phyloP scores from a whole-genome alignment of 139 green algal genomes.

The Auxenochlorella pyrenoidosa region DNA sequence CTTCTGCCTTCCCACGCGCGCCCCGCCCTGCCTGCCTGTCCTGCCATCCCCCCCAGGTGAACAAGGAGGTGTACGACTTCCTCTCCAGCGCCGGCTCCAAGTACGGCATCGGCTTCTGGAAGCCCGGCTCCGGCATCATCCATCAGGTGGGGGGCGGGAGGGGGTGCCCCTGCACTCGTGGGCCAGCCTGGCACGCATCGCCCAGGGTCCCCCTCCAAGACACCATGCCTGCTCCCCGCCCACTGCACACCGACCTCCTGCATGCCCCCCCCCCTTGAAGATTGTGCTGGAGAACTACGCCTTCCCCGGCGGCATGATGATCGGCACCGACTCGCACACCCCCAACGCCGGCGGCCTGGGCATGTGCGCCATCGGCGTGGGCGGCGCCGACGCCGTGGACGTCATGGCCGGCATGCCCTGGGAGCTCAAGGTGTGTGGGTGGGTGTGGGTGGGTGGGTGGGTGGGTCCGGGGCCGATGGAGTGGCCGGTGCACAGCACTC shows the following conservation, averaged over 20 bases:
- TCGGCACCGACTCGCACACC: slow-evolving; percentile 96
- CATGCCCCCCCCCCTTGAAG: slow-evolving; percentile 44
- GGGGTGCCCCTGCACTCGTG: too few species aligned
- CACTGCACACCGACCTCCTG: not conserved
- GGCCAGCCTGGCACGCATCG: too few species aligned
- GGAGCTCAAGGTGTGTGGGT: slow-evolving; percentile 91
- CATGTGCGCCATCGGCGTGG: slow-evolving; percentile 91
- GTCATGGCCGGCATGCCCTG: slow-evolving; percentile 98
- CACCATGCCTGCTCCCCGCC: not conserved
- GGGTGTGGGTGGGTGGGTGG: slow-evolving; percentile 55
- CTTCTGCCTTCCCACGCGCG: too few species aligned
- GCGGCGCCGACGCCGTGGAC: slow-evolving; percentile 94
- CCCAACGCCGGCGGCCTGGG: slow-evolving; percentile 94
- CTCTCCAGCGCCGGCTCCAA: slow-evolving; percentile 90
- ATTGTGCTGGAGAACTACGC: slow-evolving; percentile 98
- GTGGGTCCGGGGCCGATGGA: not conserved
- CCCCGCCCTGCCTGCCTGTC: not conserved
- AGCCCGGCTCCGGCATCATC: slow-evolving; percentile 94
- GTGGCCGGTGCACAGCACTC: not conserved
- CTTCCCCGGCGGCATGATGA: slow-evolving; percentile 94
- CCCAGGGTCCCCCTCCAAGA: too few species aligned
- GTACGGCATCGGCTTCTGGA: slow-evolving; percentile 97
- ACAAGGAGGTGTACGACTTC: slow-evolving; percentile 97
- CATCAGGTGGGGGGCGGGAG: slow-evolving; percentile 76
- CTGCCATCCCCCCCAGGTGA: slow-evolving; percentile 47